Percentiles rank a stretch among this genome's conserved stretches.
phyloP scores from a whole-genome alignment of 805 yeast genomes.

The Saccharomycopsis oosterbeekiorum region DNA sequence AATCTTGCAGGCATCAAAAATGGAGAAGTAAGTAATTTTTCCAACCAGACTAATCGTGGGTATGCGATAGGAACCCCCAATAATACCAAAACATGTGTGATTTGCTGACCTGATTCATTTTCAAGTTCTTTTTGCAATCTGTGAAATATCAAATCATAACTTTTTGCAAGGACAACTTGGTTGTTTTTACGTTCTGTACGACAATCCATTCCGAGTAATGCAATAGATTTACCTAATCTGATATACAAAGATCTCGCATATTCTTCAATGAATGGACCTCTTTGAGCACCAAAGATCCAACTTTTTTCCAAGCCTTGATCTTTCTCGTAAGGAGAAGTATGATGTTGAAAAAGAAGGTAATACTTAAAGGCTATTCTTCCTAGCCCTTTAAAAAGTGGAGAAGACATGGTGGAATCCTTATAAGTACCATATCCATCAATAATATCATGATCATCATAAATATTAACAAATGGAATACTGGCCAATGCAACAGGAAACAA shows the following conservation, averaged over 20 bases:
- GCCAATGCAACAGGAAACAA: conserved; percentile 69
- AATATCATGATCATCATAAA: conserved; percentile 92
- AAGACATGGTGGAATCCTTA: conserved; percentile 60
- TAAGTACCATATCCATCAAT: conserved; percentile 96
- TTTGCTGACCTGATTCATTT: conserved; percentile 32
- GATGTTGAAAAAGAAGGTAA: conserved; percentile 90
- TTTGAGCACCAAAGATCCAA: conserved; percentile 52
- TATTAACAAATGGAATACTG: conserved; percentile 75
- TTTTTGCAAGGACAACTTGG: conserved; percentile 41
- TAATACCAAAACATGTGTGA: conserved; percentile 72
- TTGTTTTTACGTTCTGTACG: conserved; percentile 75
- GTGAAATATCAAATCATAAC: conserved; percentile 53
- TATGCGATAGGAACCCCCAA: conserved; percentile 93
- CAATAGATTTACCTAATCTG: conserved; percentile 64
- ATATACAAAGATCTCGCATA: conserved; percentile 60
- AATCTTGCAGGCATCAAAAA: conserved; percentile 54
- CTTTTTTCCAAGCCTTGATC: conserved; percentile 32
- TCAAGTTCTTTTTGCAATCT: conserved; percentile 49
- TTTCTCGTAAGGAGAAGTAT: conserved; percentile 38
- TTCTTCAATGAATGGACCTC: conserved; percentile 64
- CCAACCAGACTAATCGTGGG: conserved; percentile 90
- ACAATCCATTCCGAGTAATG: conserved; percentile 78
- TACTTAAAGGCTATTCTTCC: conserved; percentile 77
- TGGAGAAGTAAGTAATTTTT: conserved; percentile 55
- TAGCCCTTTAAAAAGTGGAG: conserved; percentile 56